These are phyloP conservation scores for Apophysomyces ossiformis DNA, from an alignment of 371 early-diverging fungal genomes.

Conservation along the genomic window DNA sequence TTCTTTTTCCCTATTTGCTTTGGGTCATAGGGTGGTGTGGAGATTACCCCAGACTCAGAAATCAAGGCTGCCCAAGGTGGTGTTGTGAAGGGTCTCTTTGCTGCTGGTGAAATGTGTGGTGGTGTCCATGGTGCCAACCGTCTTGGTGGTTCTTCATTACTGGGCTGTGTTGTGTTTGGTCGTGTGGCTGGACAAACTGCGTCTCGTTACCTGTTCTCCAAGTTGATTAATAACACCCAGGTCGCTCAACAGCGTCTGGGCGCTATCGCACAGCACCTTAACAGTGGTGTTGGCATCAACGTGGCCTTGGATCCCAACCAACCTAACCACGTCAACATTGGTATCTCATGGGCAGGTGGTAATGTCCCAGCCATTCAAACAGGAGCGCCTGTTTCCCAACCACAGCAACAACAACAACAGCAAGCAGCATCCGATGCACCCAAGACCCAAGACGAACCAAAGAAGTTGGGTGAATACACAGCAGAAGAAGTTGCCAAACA, in stretches of 20 bases:
- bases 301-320: slow-evolving; percentile 53
- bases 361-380: slow-evolving; percentile 21
- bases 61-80: slow-evolving; percentile 65
- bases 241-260: slow-evolving; percentile 75
- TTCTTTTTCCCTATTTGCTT: slow-evolving; percentile 1
- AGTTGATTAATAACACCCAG: slow-evolving; percentile 53
- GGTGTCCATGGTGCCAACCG: slow-evolving; percentile 62
- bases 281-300: slow-evolving; percentile 64
- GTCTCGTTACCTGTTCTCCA: slow-evolving; percentile 64
- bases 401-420: slow-evolving; percentile 13
- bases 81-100: slow-evolving; percentile 82
- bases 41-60: slow-evolving; percentile 80
- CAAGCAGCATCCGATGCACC: slow-evolving; percentile 19
- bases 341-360: slow-evolving; percentile 57
- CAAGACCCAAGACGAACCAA: slow-evolving; percentile 37
- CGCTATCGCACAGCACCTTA: slow-evolving; percentile 72
- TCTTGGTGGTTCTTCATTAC: slow-evolving; percentile 58
- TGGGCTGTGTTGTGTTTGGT: slow-evolving; percentile 97
- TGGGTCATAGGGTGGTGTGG: slow-evolving; percentile 80
- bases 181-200: slow-evolving; percentile 90
- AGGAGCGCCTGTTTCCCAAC: slow-evolving; percentile 36
- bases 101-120: slow-evolving; percentile 89
- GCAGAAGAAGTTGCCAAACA: slow-evolving; percentile 86
- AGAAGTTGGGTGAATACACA: slow-evolving; percentile 55
- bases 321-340: slow-evolving; percentile 66